These are phyloP conservation scores for Tulasnella sp. DNA, from an alignment of 768 basidiomycete species.

Conservation along the genomic window DNA sequence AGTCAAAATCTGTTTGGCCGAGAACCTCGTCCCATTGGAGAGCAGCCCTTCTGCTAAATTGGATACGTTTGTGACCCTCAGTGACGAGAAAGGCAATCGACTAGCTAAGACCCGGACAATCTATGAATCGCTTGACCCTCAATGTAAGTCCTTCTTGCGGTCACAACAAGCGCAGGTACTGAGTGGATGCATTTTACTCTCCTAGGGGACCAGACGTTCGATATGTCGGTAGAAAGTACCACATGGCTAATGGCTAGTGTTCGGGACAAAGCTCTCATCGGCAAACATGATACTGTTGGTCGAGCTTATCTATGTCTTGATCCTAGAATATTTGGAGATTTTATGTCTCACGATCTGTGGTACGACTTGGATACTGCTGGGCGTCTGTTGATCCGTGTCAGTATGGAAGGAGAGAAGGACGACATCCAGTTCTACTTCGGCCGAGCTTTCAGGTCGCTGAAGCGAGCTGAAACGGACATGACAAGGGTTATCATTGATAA, in stretches of 20 bases:
- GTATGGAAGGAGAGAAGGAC: conserved; percentile 98
- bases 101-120: conserved; percentile 92
- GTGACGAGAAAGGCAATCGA: conserved; percentile 80
- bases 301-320: conserved; percentile 87
- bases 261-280: conserved; percentile 76
- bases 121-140: conserved; percentile 78
- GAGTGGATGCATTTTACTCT: not conserved
- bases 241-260: conserved; percentile 96
- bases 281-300: conserved; percentile 87
- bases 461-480: conserved; percentile 92
- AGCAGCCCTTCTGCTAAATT: conserved; percentile 63
- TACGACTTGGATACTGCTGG: conserved; percentile 80
- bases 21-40: conserved; percentile 69
- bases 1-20: conserved; percentile 85
- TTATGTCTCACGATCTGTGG: conserved; percentile 83
- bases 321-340: conserved; percentile 75
- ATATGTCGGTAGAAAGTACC: conserved; percentile 84
- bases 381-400: conserved; percentile 72
- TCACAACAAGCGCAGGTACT: conserved; percentile 15
- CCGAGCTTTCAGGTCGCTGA: conserved; percentile 82
- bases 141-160: conserved; percentile 45
- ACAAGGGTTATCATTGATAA: conserved; percentile 93
- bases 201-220: conserved; percentile 95
- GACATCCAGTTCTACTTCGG: conserved; percentile 98
- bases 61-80: conserved; percentile 89